Evolutionary conservation across 495 filamentous ascomycete species (phyloP).

Genomic region (Aspergillus avenaceus): DNA sequence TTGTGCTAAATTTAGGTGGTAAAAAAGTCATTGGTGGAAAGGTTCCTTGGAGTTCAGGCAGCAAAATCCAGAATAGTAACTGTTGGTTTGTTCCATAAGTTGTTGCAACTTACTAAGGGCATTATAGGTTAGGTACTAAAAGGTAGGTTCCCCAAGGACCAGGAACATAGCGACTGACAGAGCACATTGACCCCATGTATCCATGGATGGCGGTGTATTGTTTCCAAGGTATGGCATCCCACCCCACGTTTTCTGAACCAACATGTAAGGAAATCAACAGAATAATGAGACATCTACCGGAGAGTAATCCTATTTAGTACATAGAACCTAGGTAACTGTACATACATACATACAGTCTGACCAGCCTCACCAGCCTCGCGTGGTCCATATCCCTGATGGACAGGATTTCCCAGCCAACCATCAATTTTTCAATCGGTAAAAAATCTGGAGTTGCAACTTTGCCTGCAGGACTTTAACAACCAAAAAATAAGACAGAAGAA

Average conservation of each 20-base stretch:
- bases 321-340: no score
- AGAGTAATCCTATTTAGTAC: no score
- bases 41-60: neutral
- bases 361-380: neutral
- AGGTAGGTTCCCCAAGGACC: no score
- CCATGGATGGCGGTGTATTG: neutral
- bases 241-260: neutral
- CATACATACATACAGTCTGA: no score
- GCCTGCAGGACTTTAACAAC: neutral
- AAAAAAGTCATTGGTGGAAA: neutral
- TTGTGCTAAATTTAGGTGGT: no score
- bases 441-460: neutral
- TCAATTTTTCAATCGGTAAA: no score
- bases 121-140: no score
- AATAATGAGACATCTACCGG: no score
- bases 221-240: neutral
- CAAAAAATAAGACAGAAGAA: neutral
- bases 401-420: neutral
- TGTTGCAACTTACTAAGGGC: no score
- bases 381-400: neutral
- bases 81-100: no score
- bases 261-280: no score
- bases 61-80: neutral
- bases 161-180: neutral
- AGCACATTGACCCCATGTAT: no score